A percentile compares a stretch with the other conserved stretches of the same genome.
Conservation (phyloP, 2,329 filamentous ascomycete species). For the Neopestalotiopsis sp. region DNA sequence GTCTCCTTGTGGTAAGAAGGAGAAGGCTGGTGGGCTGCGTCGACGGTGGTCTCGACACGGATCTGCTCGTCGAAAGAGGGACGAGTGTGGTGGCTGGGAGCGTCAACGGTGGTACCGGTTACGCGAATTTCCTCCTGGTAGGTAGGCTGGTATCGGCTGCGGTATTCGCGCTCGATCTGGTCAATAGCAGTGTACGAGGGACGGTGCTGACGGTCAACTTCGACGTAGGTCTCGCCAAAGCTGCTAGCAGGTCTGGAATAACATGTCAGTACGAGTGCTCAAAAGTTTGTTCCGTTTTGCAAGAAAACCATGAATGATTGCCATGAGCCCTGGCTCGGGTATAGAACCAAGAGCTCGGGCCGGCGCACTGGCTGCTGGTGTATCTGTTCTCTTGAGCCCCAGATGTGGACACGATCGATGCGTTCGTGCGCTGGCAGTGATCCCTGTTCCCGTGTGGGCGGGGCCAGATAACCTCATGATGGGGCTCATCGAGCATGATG, state of each 20-base stretch:
- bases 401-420: not conserved
- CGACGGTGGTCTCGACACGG: conserved; percentile 49
- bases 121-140: conserved; percentile 41
- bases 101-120: conserved; percentile 34
- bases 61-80: conserved; percentile 43
- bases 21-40: conserved; percentile 43
- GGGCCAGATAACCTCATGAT: not conserved
- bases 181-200: conserved; percentile 61
- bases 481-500: not conserved
- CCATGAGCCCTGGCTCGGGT: not conserved
- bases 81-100: conserved; percentile 23
- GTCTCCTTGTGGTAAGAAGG: conserved; percentile 61
- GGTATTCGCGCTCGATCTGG: conserved; percentile 70
- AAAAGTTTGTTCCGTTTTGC: not conserved
- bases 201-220: conserved; percentile 63
- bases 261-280: conserved; percentile 30
- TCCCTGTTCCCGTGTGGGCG: not conserved
- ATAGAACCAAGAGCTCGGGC: not conserved
- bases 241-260: conserved; percentile 34
- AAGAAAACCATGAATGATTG: not conserved
- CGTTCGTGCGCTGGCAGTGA: not conserved
- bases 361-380: not conserved
- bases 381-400: not conserved
- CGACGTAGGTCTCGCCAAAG: conserved; percentile 70
- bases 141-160: conserved; percentile 62